These are phyloP conservation scores for Quercus dentata DNA, from an alignment of 306 rosid genomes.

Conservation along the genomic window DNA sequence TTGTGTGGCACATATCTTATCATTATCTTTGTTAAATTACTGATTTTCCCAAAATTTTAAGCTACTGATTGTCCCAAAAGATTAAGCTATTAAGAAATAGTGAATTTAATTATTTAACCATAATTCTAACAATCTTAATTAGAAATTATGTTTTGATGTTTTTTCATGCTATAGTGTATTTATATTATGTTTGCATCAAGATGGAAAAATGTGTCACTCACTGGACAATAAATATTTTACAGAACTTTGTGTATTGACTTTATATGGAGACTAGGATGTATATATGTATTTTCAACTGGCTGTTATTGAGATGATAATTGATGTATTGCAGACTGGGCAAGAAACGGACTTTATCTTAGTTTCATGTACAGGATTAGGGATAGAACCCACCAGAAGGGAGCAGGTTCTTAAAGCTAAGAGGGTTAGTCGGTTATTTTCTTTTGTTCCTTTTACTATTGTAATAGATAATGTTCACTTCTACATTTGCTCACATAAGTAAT, in stretches of 20 bases:
- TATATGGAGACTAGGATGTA: background rate
- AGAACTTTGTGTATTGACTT: background rate
- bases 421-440: slow-evolving; percentile 46
- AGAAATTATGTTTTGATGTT: background rate
- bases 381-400: slow-evolving; percentile 89
- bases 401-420: slow-evolving; percentile 95
- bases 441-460: slow-evolving; percentile 13
- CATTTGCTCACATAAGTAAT: slow-evolving; percentile 9
- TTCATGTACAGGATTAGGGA: slow-evolving; percentile 91
- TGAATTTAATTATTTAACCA: no score
- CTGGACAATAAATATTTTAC: slow-evolving; percentile 10
- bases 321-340: slow-evolving; percentile 78
- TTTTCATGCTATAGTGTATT: background rate
- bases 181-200: background rate
- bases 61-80: no score
- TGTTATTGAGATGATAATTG: slow-evolving; percentile 23
- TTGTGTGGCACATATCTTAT: slow-evolving; percentile 3
- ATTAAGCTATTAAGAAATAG: no score
- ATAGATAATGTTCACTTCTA: background rate
- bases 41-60: no score
- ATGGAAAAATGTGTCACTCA: background rate
- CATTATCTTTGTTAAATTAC: background rate
- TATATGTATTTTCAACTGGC: background rate
- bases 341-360: slow-evolving; percentile 94
- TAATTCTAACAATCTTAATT: background rate